Evolutionary conservation across 805 yeast species (phyloP), one percentile per base, ranked within the genome.

Genomic region (Suhomyces sp.): DNA sequence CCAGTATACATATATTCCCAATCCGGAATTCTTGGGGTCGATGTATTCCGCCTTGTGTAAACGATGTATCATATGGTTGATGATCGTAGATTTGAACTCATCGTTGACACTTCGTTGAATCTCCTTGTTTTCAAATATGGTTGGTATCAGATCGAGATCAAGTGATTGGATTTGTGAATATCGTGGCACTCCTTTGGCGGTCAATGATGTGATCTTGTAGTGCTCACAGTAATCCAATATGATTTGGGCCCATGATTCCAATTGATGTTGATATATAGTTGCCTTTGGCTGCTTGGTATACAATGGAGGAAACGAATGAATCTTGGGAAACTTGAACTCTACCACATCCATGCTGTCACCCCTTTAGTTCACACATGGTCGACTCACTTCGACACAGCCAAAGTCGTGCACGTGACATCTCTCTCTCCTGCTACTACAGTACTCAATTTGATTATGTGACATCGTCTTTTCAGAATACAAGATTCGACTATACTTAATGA

Each of bases 211-310:
- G 57, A 83, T 75, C 50, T 75, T 73, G 56, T 82, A 70, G 50
- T 66, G 71, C 56, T 80, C 75, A 59, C 96, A 85, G 59, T 82
- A 88, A 5, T 75, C 73, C 8, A 86, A 65, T 0, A 93, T 71
- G 24, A 93, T 68, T 43, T 79, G 73, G 24, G 77, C 71, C 99
- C 99, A 93, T 50, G 87, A 82, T n/a, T 77, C 77, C 13, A 87
- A 70, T 67, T 93, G 99, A 9, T 89, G 84, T 27, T 79, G 77
- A 73, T 88, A 82, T 1, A 94, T 86, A 9, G 87, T 82, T 35
- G 84, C 79, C 60, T 93, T 92, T 20, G 94, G 91, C 69, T 93
- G 99, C 54, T 83, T 78, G 7, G 98, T 94, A 71, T 84, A 93
- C 58, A 93, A 82, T 0, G 99, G 99, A 5, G 97, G 97, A 67